These are phyloP conservation scores for Cladosporium colombiae DNA, from an alignment of 2,329 filamentous ascomycete species.

Conservation along the genomic window DNA sequence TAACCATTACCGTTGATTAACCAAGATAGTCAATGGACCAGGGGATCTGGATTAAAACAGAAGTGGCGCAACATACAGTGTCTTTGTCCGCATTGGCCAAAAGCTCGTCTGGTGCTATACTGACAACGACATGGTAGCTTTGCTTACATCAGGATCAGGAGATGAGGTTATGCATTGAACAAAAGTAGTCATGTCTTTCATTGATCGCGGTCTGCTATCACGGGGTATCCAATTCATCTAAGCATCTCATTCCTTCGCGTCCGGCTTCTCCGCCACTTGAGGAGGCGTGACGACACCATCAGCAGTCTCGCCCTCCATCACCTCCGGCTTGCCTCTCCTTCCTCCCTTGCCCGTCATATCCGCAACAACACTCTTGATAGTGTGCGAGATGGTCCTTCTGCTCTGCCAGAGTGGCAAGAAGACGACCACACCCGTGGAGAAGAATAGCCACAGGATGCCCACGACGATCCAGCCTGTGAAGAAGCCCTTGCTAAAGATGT, in stretches of 20 bases:
- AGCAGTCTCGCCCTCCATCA: slow-evolving; percentile 32
- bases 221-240: not conserved
- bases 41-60: not conserved
- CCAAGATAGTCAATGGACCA: not conserved
- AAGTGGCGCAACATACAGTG: not conserved
- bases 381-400: slow-evolving; percentile 63
- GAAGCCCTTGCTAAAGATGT: slow-evolving; percentile 79
- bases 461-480: slow-evolving; percentile 57
- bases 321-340: slow-evolving; percentile 25
- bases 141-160: not conserved
- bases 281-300: slow-evolving; percentile 19
- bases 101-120: not conserved
- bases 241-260: not conserved
- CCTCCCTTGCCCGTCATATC: slow-evolving; percentile 54
- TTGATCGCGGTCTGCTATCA: not conserved
- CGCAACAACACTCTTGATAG: slow-evolving; percentile 60
- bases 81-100: not conserved
- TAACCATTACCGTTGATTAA: not conserved
- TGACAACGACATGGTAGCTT: not conserved
- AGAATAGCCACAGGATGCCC: slow-evolving; percentile 54
- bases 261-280: slow-evolving; percentile 31
- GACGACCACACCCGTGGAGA: slow-evolving; percentile 70
- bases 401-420: slow-evolving; percentile 82
- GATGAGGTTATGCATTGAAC: not conserved
- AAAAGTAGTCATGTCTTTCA: not conserved